phyloP scores from a whole-genome alignment of 768 basidiomycete species.

The Serendipita sp. region DNA sequence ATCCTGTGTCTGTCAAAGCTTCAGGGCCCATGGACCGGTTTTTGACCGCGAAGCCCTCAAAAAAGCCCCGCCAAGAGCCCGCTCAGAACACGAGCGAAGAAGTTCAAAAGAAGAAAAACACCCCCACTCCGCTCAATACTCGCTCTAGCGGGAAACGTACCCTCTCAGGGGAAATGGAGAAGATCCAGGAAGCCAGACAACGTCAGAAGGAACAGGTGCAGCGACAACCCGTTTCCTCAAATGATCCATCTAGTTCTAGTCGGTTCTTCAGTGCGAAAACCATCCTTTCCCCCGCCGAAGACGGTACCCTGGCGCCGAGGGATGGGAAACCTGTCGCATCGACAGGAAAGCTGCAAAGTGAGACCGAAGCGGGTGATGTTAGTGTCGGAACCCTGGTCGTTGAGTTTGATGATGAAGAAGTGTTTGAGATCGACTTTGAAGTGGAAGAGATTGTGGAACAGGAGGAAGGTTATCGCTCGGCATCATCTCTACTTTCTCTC shows the following conservation, averaged over 20 bases:
- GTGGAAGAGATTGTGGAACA: conserved; percentile 35
- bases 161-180: conserved; percentile 53
- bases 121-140: conserved; percentile 20
- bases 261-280: conserved; percentile 11
- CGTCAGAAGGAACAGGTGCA: conserved; percentile 20
- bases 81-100: conserved; percentile 10
- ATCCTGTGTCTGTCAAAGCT: conserved; percentile 14
- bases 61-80: not conserved
- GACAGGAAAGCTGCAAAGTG: conserved; percentile 23
- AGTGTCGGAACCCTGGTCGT: conserved; percentile 16
- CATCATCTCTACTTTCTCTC: conserved; percentile 35
- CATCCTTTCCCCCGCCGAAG: conserved; percentile 20
- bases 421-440: conserved; percentile 24
- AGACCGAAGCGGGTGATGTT: conserved; percentile 21
- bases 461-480: conserved; percentile 76
- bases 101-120: conserved; percentile 10
- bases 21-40: conserved; percentile 26
- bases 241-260: conserved; percentile 9
- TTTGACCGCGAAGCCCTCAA: conserved; percentile 16
- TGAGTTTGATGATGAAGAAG: conserved; percentile 12
- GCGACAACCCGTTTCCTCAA: conserved; percentile 19
- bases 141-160: conserved; percentile 63
- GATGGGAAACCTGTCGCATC: conserved; percentile 15
- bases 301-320: conserved; percentile 18
- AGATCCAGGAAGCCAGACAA: conserved; percentile 19